Evolutionary conservation across 805 yeast species (phyloP), one percentile per base, ranked within the genome.

Genomic region (Wickerhamomyces kurtzmanii): DNA sequence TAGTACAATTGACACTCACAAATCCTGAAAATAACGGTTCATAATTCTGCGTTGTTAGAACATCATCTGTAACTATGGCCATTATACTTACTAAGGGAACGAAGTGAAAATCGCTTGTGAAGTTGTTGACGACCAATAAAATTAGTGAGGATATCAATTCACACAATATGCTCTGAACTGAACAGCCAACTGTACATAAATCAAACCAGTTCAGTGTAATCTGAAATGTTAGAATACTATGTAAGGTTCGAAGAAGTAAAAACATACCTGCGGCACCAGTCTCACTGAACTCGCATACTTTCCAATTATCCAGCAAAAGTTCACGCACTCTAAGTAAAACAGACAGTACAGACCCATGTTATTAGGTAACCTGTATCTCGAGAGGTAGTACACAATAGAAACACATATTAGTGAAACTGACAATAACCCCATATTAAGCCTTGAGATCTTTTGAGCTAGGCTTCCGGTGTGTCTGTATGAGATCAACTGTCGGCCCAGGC

Each of bases 281-380:
- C 51, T 51, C 15, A 55, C 22, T 2, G 47, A 20, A 2, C 37
- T 36, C 0, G 50, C 17, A 8, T 46, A 6, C 20, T 51, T 49
- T 8, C 53, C 49, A 1, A 49, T 22, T 0, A 59, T 32, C 71
- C 70, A 65, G 4, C 62, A 8, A 24, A 36, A 54, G 29, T 65
- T 66, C 4, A 62, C 34, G 18, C 59, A 45, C 34, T 70, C 75
- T 13, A 68, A 34, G 16, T 44, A 39, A 28, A 47, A 53, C 2
- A 63, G 25, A 0, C 59, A 60, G 31, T 43, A 40, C 17, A 28
- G 36, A 1, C 61, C 60, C 15, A 47, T 42, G 15, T 36, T 20
- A 6, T n/a, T 7, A 10, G 26, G 28, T 10, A 23, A 20, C 4
- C 28, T 17, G 7, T 18, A 10, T 4, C 22, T 17, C 6, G 27